A percentile compares a stretch with the other conserved stretches of the same genome.
Conservation (phyloP, 2,329 filamentous ascomycete genomes). For the Hawksworthiomyces lignivorus region DNA sequence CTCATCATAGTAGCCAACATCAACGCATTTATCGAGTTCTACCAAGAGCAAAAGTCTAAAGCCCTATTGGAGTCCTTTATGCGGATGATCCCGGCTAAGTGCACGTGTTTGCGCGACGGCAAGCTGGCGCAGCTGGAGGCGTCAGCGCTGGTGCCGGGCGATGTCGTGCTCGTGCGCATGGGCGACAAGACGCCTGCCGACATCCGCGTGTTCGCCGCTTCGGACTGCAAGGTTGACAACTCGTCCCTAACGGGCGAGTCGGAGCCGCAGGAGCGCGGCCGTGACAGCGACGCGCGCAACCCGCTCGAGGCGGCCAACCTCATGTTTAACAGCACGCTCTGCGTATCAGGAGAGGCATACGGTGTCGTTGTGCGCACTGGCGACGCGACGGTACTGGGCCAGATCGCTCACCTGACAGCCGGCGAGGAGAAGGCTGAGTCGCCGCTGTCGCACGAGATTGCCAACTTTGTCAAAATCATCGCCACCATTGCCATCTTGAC, state of each 20-base stretch:
- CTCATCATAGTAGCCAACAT: no score
- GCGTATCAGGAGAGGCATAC: conserved; percentile 43
- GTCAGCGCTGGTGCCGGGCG: conserved; percentile 14
- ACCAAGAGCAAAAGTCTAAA: conserved; percentile 14
- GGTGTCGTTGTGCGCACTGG: conserved; percentile 48
- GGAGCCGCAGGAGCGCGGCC: conserved; percentile 35
- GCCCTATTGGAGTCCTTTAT: conserved; percentile 14
- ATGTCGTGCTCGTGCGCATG: conserved; percentile 24
- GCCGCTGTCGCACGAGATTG: conserved; percentile 24
- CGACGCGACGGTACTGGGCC: conserved; percentile 47
- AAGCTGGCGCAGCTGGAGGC: conserved; percentile 12
- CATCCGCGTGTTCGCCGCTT: conserved; percentile 14
- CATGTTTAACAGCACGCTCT: conserved; percentile 45
- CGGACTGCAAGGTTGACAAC: conserved; percentile 44
- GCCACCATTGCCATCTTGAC: conserved; percentile 21
- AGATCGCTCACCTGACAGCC: conserved; percentile 35
- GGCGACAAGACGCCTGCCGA: conserved; percentile 19
- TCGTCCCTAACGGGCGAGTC: conserved; percentile 50
- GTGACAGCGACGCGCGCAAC: conserved; percentile 29
- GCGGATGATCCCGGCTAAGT: conserved; percentile 15
- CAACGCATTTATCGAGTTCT: conserved; percentile 17
- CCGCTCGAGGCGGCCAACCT: conserved; percentile 45
- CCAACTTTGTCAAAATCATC: conserved; percentile 27
- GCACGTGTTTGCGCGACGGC: conserved; percentile 11
- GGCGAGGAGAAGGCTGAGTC: conserved; percentile 21